A percentile compares a stretch with the other conserved stretches of the same genome.
phyloP scores from a whole-genome alignment of 352 stramenopile species.

The Albugo laibachii region DNA sequence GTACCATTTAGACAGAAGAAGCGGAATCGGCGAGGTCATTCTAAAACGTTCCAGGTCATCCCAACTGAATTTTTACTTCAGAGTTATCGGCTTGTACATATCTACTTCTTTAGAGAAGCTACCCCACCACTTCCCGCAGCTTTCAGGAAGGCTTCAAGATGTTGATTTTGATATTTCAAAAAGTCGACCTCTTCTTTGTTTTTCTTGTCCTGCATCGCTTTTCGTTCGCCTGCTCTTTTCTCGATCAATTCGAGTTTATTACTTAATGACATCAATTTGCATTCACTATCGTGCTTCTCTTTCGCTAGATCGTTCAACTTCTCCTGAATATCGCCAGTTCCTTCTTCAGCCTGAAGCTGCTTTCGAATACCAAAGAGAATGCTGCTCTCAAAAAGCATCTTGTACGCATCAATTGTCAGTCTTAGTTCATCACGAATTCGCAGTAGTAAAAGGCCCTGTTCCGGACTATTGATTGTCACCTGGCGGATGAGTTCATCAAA shows the following conservation, averaged over 20 bases:
- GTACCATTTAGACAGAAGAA: no score
- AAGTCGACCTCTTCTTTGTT: slow-evolving; percentile 90
- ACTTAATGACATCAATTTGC: slow-evolving; percentile 72
- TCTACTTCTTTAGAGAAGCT: no score
- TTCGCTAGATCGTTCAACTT: slow-evolving; percentile 14
- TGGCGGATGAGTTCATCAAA: slow-evolving; percentile 89
- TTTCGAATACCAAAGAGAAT: slow-evolving; percentile 88
- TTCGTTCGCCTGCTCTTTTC: slow-evolving; percentile 74
- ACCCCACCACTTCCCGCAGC: slow-evolving; percentile 30
- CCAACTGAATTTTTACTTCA: no score
- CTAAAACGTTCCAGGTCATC: no score
- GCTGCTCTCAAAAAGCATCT: slow-evolving; percentile 87
- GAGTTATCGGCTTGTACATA: no score
- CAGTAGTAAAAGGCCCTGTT: slow-evolving; percentile 81
- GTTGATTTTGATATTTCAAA: slow-evolving; percentile 89
- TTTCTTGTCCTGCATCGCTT: slow-evolving; percentile 83
- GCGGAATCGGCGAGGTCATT: no score
- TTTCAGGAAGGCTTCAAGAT: slow-evolving; percentile 90
- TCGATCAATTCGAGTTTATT: slow-evolving; percentile 88
- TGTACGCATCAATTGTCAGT: slow-evolving; percentile 90
- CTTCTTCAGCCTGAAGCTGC: slow-evolving; percentile 84
- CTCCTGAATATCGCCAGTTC: slow-evolving; percentile 73
- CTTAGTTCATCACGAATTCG: slow-evolving; percentile 85
- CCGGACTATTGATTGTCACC: slow-evolving; percentile 80
- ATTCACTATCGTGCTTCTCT: slow-evolving; percentile 54